A percentile compares a stretch with the other conserved stretches of the same genome.
Evolutionary conservation across 192 early-diverging fungal species (phyloP).

Genomic region (Linnemannia zychae): DNA sequence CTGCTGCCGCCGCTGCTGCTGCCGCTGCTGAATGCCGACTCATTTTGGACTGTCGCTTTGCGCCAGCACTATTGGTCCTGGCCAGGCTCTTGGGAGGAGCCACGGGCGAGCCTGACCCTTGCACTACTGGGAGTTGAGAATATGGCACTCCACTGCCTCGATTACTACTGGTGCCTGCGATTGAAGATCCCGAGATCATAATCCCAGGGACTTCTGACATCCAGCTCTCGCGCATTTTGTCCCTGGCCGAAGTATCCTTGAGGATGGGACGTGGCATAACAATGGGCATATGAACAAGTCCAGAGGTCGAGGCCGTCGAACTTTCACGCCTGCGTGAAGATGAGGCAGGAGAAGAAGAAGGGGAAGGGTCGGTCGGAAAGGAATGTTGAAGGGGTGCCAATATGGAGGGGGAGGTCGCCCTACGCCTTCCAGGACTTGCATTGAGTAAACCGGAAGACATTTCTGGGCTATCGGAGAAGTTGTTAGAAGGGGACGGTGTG

Average conservation of each 20-base stretch:
- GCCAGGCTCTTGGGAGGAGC: conserved; percentile 51
- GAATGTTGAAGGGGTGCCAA: conserved; percentile 1
- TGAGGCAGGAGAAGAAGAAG: not conserved
- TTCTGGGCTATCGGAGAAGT: not conserved
- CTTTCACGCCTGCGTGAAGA: conserved; percentile 27
- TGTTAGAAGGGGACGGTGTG: not conserved
- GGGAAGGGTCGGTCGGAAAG: conserved; percentile 4
- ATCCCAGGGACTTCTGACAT: conserved; percentile 48
- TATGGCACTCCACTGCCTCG: conserved; percentile 4
- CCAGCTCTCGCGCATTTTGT: conserved; percentile 50
- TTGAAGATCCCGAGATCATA: not conserved
- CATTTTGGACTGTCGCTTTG: conserved; percentile 32
- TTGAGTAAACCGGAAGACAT: not conserved
- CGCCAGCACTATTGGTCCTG: conserved; percentile 26
- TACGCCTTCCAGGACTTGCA: conserved; percentile 4
- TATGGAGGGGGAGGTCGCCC: not conserved
- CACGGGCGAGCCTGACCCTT: conserved; percentile 14
- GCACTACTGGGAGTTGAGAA: not conserved
- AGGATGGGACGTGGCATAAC: conserved; percentile 43
- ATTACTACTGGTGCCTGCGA: not conserved
- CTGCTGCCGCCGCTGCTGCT: not conserved
- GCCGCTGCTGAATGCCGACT: conserved; percentile 9
- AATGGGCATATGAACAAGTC: not conserved
- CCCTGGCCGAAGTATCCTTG: conserved; percentile 46
- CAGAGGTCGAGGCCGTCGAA: conserved; percentile 11